Conservation (phyloP, 495 filamentous ascomycete species). For the Bacidia gigantensis region DNA sequence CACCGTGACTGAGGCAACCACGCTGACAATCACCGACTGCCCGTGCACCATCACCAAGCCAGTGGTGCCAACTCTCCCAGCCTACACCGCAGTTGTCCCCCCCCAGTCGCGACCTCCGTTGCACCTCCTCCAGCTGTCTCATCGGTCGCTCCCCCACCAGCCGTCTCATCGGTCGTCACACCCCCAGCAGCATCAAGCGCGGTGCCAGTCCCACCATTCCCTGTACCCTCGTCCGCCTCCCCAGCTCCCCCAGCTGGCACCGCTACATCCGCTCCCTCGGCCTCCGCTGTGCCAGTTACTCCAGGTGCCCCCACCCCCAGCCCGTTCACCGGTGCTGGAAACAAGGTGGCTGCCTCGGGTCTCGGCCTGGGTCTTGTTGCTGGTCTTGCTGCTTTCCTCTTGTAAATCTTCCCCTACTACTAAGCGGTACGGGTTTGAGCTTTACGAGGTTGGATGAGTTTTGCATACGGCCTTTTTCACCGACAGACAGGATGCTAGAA, state of each 20-base stretch:
- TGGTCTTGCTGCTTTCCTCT: conserved; percentile 29
- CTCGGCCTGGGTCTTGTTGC: conserved; percentile 23
- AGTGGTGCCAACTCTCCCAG: conserved; percentile 4
- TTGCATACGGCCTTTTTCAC: not conserved
- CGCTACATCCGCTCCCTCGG: conserved; percentile 10
- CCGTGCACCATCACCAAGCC: conserved; percentile 25
- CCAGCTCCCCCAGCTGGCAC: conserved; percentile 9
- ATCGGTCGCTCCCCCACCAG: conserved; percentile 8
- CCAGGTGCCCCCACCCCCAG: not conserved
- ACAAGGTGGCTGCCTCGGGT: conserved; percentile 24
- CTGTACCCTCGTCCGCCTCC: conserved; percentile 10
- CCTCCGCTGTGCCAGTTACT: not conserved
- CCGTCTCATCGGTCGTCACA: conserved; percentile 1
- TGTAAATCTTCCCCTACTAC: conserved; percentile 19
- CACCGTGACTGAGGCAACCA: conserved; percentile 52
- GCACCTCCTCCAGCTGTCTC: not conserved
- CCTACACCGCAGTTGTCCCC: conserved; percentile 1
- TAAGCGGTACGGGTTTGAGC: not conserved
- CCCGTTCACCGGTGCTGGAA: conserved; percentile 20
- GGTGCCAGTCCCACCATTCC: conserved; percentile 2
- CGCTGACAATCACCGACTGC: conserved; percentile 26
- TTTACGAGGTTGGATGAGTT: not conserved
- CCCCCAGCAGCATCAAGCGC: not conserved
- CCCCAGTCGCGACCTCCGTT: conserved; percentile 1
- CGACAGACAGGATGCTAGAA: not conserved